A percentile compares a stretch with the other conserved stretches of the same genome.
Evolutionary conservation across 306 rosid species (phyloP).

Genomic region (Canavalia ensiformis): DNA sequence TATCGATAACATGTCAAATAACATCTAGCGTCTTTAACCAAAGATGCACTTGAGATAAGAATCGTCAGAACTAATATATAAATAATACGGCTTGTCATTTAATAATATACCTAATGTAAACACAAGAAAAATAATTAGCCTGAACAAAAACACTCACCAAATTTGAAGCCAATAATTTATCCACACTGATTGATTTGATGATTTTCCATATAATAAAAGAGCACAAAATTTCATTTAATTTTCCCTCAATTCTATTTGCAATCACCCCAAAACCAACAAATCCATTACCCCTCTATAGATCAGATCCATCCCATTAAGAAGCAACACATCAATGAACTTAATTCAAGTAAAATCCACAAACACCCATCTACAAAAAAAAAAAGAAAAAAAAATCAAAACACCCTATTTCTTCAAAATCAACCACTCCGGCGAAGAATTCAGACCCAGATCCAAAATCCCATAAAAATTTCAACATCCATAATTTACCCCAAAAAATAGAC

Average conservation of each 20-base stretch:
- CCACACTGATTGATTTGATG: background rate
- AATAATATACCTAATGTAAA: background rate
- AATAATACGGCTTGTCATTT: background rate
- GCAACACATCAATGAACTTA: constrained; percentile 12
- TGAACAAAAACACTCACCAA: constrained; percentile 25
- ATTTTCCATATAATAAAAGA: background rate
- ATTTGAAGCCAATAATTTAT: background rate
- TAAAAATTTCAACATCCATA: background rate
- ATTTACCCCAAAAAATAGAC: background rate
- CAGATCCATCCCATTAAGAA: constrained; percentile 36
- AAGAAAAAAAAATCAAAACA: constrained; percentile 33
- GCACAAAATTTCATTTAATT: background rate
- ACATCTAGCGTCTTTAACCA: background rate
- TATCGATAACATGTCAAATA: background rate
- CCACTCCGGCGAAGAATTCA: background rate
- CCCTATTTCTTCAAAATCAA: constrained; percentile 1
- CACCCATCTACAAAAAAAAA: background rate
- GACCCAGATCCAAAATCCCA: constrained; percentile 40
- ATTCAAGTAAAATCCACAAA: background rate
- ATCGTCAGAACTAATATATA: constrained; percentile 2
- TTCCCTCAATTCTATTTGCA: constrained; percentile 30
- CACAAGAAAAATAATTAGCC: constrained; percentile 3
- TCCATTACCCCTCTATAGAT: background rate
- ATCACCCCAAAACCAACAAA: constrained; percentile 31
- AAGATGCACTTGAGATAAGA: background rate